A percentile compares a stretch with the other conserved stretches of the same genome.
These are phyloP conservation scores for Aspergillus baeticus DNA, from an alignment of 495 filamentous ascomycete genomes.

Conservation along the genomic window DNA sequence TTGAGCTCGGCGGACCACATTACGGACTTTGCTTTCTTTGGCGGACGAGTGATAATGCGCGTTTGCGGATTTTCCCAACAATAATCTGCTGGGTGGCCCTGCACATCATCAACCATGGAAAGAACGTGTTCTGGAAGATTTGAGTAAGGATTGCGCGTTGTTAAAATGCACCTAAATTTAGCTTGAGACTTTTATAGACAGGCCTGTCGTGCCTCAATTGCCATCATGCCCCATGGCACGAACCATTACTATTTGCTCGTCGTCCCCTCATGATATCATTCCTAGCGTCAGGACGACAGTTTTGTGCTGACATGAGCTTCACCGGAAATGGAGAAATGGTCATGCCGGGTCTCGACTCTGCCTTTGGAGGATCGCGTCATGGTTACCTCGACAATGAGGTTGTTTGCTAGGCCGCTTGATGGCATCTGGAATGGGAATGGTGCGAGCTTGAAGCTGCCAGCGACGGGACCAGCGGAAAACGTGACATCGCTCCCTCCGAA, in stretches of 20 bases:
- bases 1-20: conserved; percentile 10
- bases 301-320: neutral
- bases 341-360: too few species aligned
- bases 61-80: conserved; percentile 7
- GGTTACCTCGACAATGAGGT: too few species aligned
- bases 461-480: conserved; percentile 5
- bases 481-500: conserved; percentile 16
- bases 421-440: too few species aligned
- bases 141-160: conserved; percentile 11
- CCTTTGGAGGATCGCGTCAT: too few species aligned
- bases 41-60: neutral
- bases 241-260: neutral
- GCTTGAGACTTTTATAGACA: too few species aligned
- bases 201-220: too few species aligned
- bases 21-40: conserved; percentile 16
- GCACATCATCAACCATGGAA: conserved; percentile 11
- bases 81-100: conserved; percentile 12
- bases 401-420: too few species aligned
- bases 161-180: too few species aligned
- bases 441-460: too few species aligned
- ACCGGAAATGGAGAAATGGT: too few species aligned
- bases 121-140: conserved; percentile 16
- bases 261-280: neutral
- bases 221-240: too few species aligned
- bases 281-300: neutral